These are phyloP conservation scores for Coniella vitis DNA, from an alignment of 2,329 filamentous ascomycete genomes.

Conservation along the genomic window DNA sequence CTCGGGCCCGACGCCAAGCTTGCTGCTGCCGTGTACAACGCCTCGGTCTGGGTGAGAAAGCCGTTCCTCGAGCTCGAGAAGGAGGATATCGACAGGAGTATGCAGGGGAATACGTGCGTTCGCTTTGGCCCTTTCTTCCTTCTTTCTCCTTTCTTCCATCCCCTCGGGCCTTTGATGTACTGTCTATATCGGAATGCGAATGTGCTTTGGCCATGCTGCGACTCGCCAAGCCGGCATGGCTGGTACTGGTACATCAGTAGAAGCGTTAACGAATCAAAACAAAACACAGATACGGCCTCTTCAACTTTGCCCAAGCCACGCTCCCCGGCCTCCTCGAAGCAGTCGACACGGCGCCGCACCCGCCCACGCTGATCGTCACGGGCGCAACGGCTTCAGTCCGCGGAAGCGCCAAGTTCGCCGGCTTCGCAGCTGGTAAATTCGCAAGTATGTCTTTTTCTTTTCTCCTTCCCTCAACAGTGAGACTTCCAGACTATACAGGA, in stretches of 20 bases:
- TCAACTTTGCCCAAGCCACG: slow-evolving; percentile 65
- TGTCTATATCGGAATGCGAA: too few relatives aligned
- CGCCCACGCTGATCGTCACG: slow-evolving; percentile 77
- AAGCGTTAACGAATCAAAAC: too few relatives aligned
- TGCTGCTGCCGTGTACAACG: slow-evolving; percentile 66
- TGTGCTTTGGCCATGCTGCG: too few relatives aligned
- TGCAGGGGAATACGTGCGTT: slow-evolving; percentile 42
- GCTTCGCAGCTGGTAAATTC: slow-evolving; percentile 76
- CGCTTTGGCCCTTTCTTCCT: too few relatives aligned
- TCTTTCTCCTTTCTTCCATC: too few relatives aligned
- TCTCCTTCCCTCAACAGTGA: neutral
- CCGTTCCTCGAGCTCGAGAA: slow-evolving; percentile 51
- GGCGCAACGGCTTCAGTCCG: slow-evolving; percentile 77
- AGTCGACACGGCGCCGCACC: slow-evolving; percentile 48
- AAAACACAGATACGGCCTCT: slow-evolving; percentile 56
- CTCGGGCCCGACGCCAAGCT: slow-evolving; percentile 38
- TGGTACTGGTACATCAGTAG: too few relatives aligned
- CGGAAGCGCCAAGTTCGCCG: slow-evolving; percentile 60
- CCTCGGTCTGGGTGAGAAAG: slow-evolving; percentile 44
- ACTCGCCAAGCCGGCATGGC: too few relatives aligned
- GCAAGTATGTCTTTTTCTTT: slow-evolving; percentile 32
- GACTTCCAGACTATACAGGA: neutral
- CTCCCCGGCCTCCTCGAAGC: slow-evolving; percentile 65
- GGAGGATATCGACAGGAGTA: slow-evolving; percentile 42
- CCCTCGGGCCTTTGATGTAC: too few relatives aligned